Percentiles rank a stretch among this genome's conserved stretches.
phyloP scores from a whole-genome alignment of 352 stramenopile species.

The Achlya hypogyna region DNA sequence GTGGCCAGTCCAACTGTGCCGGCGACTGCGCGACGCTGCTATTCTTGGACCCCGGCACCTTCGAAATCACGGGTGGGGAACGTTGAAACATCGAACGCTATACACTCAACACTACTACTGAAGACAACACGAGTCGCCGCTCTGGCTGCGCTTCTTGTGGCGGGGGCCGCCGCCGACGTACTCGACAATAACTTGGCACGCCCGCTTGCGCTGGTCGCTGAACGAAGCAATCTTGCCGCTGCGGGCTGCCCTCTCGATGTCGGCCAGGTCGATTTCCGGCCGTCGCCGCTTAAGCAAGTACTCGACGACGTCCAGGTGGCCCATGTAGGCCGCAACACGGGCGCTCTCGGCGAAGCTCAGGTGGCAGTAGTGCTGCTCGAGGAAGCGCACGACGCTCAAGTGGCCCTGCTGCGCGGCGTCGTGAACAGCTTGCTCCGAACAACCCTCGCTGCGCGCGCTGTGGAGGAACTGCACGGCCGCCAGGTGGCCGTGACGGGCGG shows the following conservation, averaged over 20 bases:
- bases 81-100: background rate
- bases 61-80: no score
- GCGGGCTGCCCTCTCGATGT: background rate
- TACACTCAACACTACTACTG: background rate
- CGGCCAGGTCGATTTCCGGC: background rate
- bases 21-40: no score
- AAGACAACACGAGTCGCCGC: background rate
- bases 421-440: constrained; percentile 26
- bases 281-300: constrained; percentile 25
- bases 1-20: no score
- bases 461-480: background rate
- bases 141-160: background rate
- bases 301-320: constrained; percentile 36
- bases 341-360: constrained; percentile 29
- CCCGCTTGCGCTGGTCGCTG: background rate
- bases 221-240: background rate
- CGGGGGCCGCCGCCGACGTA: background rate
- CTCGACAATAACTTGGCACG: background rate
- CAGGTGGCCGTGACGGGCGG: background rate
- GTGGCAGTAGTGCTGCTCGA: constrained; percentile 20
- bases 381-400: constrained; percentile 43
- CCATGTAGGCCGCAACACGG: constrained; percentile 42
- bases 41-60: no score
- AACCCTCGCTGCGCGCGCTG: background rate
- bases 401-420: constrained; percentile 45